Conservation (phyloP, 192 early-diverging fungal species). For the Coemansia sp. region DNA sequence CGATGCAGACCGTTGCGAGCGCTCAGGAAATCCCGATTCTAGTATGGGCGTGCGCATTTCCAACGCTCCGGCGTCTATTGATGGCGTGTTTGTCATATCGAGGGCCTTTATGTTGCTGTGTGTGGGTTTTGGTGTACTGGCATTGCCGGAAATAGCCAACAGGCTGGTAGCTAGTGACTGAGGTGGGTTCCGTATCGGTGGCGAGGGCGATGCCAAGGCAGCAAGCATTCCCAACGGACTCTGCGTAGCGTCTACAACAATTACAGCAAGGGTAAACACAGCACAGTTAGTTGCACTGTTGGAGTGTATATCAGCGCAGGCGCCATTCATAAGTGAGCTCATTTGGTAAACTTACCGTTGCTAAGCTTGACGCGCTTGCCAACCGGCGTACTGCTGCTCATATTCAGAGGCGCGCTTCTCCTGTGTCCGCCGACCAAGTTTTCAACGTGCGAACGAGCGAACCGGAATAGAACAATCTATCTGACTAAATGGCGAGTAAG, state of each 20-base stretch:
- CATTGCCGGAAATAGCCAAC: not conserved
- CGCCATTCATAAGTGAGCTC: not conserved
- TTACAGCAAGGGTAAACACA: not conserved
- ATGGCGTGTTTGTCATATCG: not conserved
- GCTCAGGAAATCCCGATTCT: conserved; percentile 1
- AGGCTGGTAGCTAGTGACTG: not conserved
- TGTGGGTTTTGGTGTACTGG: not conserved
- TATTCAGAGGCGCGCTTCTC: not conserved
- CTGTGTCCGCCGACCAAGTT: not conserved
- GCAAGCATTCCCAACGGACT: conserved; percentile 50
- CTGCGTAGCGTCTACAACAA: conserved; percentile 22
- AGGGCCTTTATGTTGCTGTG: not conserved
- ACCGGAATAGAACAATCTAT: not conserved
- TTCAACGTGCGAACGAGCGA: not conserved
- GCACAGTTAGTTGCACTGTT: not conserved
- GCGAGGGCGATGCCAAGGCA: conserved; percentile 40
- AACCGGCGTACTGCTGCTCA: conserved; percentile 20
- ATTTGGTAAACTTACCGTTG: not conserved
- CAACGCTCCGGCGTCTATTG: conserved; percentile 4
- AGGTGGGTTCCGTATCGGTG: conserved; percentile 12
- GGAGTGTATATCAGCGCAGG: not conserved
- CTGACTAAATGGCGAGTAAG: not conserved
- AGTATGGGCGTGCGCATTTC: conserved; percentile 2
- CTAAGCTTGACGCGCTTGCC: conserved; percentile 13
- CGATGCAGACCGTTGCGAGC: conserved; percentile 21